Evolutionary conservation across 208 protist species (phyloP).

Genomic region (Porcisia hertigi): DNA sequence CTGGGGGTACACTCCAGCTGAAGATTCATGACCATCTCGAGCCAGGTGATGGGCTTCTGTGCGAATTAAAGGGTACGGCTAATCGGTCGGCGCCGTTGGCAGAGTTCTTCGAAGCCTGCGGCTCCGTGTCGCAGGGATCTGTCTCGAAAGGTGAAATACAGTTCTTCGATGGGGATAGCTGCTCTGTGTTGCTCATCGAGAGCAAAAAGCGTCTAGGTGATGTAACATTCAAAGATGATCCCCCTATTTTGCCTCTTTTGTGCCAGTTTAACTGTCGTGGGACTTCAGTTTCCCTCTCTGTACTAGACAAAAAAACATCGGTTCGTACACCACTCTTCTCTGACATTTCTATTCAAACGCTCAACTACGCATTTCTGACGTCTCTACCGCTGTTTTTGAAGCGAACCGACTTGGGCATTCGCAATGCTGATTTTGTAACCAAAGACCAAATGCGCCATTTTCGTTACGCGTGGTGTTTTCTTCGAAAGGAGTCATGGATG

Average conservation of each 20-base stretch:
- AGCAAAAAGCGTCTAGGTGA: conserved; percentile 29
- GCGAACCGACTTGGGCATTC: conserved; percentile 74
- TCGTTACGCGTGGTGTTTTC: conserved; percentile 87
- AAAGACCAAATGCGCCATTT: conserved; percentile 85
- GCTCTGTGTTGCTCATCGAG: conserved; percentile 20
- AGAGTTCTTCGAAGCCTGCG: conserved; percentile 73
- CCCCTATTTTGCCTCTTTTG: conserved; percentile 40
- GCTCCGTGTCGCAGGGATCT: conserved; percentile 35
- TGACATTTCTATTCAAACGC: conserved; percentile 62
- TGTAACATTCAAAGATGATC: conserved; percentile 19
- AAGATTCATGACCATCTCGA: conserved; percentile 59
- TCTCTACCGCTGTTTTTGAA: conserved; percentile 83
- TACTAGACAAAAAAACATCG: conserved; percentile 50
- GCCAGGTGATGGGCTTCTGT: conserved; percentile 51
- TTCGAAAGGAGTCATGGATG: conserved; percentile 76
- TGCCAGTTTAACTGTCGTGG: conserved; percentile 58
- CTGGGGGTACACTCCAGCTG: conserved; percentile 49
- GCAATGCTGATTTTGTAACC: conserved; percentile 81
- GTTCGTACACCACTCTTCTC: conserved; percentile 55
- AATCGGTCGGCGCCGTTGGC: conserved; percentile 55
- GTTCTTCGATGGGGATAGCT: conserved; percentile 24
- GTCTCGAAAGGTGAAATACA: conserved; percentile 16
- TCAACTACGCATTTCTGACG: conserved; percentile 81
- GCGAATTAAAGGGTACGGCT: conserved; percentile 40
- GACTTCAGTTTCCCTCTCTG: conserved; percentile 59